Conservation (phyloP, 441 rosid genomes). For the Erodium chrysanthum region DNA sequence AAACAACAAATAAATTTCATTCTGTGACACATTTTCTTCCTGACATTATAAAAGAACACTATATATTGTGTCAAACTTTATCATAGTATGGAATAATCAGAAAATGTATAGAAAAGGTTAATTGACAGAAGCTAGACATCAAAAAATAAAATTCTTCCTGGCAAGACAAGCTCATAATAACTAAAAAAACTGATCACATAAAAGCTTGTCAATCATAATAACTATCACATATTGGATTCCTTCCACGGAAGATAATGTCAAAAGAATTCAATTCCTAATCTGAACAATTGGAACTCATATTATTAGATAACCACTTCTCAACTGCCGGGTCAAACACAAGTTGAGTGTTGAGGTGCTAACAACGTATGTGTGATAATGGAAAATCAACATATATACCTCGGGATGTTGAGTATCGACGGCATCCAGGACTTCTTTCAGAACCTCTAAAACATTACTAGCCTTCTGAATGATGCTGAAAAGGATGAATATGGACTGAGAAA, state of each 20-base stretch:
- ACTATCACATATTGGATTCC: neutral
- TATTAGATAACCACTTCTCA: neutral
- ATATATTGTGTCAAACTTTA: neutral
- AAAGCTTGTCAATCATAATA: neutral
- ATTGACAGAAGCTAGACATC: too few species aligned
- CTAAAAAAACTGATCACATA: neutral
- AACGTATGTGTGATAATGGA: neutral
- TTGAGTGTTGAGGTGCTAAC: neutral
- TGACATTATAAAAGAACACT: neutral
- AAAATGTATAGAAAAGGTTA: too few species aligned
- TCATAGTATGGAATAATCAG: too few species aligned
- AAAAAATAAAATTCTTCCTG: neutral
- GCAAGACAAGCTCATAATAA: neutral
- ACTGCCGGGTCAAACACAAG: neutral
- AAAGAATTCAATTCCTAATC: neutral
- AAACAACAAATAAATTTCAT: too few species aligned
- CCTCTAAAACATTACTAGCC: constrained; percentile 77
- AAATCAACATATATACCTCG: constrained; percentile 41
- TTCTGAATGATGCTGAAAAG: constrained; percentile 70
- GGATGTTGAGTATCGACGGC: constrained; percentile 79
- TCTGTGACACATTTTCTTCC: constrained; percentile 10
- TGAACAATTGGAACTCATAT: neutral
- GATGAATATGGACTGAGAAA: neutral
- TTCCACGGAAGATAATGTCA: neutral
- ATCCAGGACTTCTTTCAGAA: constrained; percentile 85